Evolutionary conservation across 148 eudicot species (phyloP), one percentile per base, ranked within the genome.

Genomic region (Drosera capensis): DNA sequence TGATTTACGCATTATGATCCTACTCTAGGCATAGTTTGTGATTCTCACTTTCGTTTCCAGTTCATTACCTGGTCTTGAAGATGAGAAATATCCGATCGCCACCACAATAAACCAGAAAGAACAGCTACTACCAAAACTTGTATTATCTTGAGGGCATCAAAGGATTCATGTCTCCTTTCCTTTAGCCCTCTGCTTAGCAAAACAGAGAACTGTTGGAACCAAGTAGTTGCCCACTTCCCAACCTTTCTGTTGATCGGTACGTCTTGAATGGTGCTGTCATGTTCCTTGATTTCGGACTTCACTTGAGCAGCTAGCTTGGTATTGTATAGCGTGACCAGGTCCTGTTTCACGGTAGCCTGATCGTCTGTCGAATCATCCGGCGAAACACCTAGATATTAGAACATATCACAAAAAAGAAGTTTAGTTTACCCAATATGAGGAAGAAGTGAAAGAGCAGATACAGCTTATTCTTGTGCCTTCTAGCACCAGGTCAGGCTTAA

Each of bases 181-280:
- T 81, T 81, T 21, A 81, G 35, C 2, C 87, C 93, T 71, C 94
- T 64, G 20, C 58, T 57, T 2, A 75, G 56, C 45, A 82, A 45
- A 25, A 82, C 67, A 0, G 57, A 30, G 45, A 78, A 78, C 20
- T 82, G 79, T 40, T 83, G 77, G 63, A 68, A 69, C 97, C 97
- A 41, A 17, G 45, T 41, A 18, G 23, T 41, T 17, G 54, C 54
- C 86, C 82, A 78, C 23, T 55, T 46, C 1, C 34, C 43, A 5
- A 42, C 30, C 7, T 70, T 43, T 41, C 36, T 57, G 4, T 40
- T 55, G 5, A 59, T 66, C 3, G 47, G 7, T 16, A 20, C 48
- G 2, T 45, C 48, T 8, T 22, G 29, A 0, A 1, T 18, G 23
- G 23, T 5, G 7, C 3, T 19, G 23, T 41, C 18, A 20, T 38